Conservation (phyloP, 441 rosid species). For the Gossypium trilobum region DNA sequence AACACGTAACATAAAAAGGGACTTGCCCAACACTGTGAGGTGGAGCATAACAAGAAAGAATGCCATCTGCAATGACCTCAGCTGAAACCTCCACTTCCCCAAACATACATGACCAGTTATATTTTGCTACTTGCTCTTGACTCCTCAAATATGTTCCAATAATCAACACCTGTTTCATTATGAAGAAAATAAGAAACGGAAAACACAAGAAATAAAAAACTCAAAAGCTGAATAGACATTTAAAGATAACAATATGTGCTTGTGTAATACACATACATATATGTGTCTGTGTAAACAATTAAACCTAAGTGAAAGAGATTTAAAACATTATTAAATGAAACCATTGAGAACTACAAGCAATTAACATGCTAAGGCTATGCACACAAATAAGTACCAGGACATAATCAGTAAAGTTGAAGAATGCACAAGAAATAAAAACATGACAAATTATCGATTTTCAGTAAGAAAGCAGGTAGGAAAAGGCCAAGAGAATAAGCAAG, state of each 20-base stretch:
- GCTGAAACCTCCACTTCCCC: constrained; percentile 97
- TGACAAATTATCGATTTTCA: background rate
- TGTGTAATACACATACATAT: too few species aligned
- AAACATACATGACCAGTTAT: constrained; percentile 92
- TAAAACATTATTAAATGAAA: background rate
- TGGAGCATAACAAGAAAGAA: constrained; percentile 71
- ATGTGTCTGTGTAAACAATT: background rate
- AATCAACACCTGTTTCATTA: constrained; percentile 50
- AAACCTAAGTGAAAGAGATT: background rate
- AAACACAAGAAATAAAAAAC: background rate
- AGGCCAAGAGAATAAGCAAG: background rate
- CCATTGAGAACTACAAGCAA: background rate
- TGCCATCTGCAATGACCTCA: constrained; percentile 66
- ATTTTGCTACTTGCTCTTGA: constrained; percentile 44
- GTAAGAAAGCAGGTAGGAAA: constrained; percentile 1
- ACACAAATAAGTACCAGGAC: background rate
- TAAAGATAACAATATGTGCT: background rate
- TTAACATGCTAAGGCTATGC: background rate
- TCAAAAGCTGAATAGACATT: background rate
- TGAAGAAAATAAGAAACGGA: constrained; percentile 1
- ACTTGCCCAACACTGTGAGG: constrained; percentile 60
- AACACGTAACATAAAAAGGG: constrained; percentile 82
- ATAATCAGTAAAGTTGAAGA: background rate
- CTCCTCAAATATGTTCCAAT: constrained; percentile 61
- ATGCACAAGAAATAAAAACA: background rate